A percentile compares a stretch with the other conserved stretches of the same genome.
Conservation (phyloP, 169 alveolate genomes). For the Plasmodium fragile region DNA sequence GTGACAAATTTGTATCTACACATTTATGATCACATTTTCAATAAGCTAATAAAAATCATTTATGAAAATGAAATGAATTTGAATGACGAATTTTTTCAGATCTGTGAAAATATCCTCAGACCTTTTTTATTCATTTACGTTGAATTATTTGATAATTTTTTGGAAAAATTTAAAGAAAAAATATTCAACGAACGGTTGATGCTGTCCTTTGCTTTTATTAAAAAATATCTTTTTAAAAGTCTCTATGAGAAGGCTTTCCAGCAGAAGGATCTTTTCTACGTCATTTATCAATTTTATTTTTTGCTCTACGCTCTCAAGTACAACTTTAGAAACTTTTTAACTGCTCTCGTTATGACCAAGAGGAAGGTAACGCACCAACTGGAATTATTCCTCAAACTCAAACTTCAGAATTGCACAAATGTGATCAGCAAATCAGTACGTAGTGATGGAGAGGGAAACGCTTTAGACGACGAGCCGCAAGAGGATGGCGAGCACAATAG, state of each 20-base stretch:
- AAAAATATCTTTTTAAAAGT: constrained; percentile 64
- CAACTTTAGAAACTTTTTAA: constrained; percentile 31
- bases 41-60: constrained; percentile 41
- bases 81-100: constrained; percentile 41
- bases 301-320: constrained; percentile 32
- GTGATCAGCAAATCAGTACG: background rate
- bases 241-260: constrained; percentile 57
- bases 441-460: background rate
- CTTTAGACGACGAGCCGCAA: background rate
- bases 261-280: constrained; percentile 59
- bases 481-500: background rate
- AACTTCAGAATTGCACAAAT: constrained; percentile 6
- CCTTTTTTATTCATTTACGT: constrained; percentile 65
- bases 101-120: constrained; percentile 26
- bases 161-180: constrained; percentile 28
- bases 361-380: constrained; percentile 36
- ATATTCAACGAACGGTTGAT: constrained; percentile 26
- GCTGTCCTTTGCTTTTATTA: constrained; percentile 39
- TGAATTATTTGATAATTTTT: constrained; percentile 33
- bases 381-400: constrained; percentile 29
- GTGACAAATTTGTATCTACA: constrained; percentile 30
- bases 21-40: constrained; percentile 60
- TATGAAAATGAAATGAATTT: constrained; percentile 76
- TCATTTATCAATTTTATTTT: constrained; percentile 69
- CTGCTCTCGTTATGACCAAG: constrained; percentile 16